These are phyloP conservation scores for Cladorrhinum samala DNA, from an alignment of 495 filamentous ascomycete species.

Conservation along the genomic window DNA sequence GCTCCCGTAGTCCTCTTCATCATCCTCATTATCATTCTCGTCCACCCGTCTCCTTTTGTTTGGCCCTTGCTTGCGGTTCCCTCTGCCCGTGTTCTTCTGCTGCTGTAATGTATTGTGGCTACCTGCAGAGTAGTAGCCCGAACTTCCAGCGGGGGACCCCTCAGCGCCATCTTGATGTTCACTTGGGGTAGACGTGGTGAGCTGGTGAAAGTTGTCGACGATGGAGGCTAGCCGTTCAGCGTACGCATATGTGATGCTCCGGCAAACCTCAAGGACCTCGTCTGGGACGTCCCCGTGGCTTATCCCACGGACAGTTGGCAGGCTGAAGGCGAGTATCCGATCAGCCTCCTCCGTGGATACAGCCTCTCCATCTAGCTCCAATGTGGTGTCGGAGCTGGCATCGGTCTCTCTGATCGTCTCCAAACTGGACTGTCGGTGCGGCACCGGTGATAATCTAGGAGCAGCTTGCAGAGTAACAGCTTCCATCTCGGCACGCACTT, in stretches of 20 bases:
- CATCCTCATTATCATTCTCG: neutral
- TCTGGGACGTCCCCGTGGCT: neutral
- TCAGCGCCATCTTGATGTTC: neutral
- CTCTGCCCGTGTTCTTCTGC: neutral
- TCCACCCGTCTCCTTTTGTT: neutral
- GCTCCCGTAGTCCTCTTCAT: neutral
- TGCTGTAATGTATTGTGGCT: neutral
- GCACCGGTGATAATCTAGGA: neutral
- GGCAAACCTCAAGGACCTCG: neutral
- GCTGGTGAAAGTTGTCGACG: neutral
- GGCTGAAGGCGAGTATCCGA: neutral
- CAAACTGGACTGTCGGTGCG: neutral
- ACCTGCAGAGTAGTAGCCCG: neutral
- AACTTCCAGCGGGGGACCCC: too few species aligned
- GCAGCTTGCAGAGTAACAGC: neutral
- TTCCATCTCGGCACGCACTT: neutral
- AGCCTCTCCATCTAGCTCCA: neutral
- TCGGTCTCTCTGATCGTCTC: neutral
- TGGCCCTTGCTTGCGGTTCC: neutral
- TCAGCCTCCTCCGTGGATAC: neutral
- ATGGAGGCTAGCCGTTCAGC: neutral
- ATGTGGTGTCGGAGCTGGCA: neutral
- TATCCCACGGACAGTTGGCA: constrained; percentile 1
- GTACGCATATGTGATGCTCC: neutral
- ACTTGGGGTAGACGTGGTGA: neutral